phyloP scores from a whole-genome alignment of 768 basidiomycete genomes.

The Serendipita sp. region DNA sequence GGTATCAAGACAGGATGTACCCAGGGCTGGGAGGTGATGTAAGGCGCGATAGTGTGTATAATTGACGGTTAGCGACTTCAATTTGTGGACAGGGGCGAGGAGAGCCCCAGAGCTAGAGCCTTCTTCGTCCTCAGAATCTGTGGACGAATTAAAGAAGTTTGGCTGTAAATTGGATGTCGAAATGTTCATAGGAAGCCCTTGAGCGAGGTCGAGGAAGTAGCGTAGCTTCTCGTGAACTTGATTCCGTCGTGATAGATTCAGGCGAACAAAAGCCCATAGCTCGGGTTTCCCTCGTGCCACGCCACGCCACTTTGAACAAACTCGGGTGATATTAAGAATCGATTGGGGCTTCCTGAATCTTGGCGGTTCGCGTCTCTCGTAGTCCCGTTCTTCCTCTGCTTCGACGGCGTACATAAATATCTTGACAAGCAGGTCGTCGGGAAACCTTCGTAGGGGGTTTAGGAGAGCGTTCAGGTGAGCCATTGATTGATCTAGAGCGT shows the following conservation, averaged over 20 bases:
- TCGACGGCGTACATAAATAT: neutral
- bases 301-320: constrained; percentile 2
- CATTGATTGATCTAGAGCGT: neutral
- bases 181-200: constrained; percentile 3
- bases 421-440: neutral
- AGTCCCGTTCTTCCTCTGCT: neutral
- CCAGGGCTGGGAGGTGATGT: neutral
- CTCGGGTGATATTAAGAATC: neutral
- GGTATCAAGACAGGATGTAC: neutral
- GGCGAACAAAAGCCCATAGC: neutral
- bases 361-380: neutral
- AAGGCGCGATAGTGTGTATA: constrained; percentile 1
- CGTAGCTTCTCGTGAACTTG: constrained; percentile 2
- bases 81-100: neutral
- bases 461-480: neutral
- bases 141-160: neutral
- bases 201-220: neutral
- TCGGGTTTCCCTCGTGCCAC: neutral
- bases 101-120: neutral
- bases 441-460: neutral
- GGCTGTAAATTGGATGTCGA: neutral
- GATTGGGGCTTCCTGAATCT: neutral
- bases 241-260: neutral
- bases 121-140: constrained; percentile 1
- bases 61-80: neutral